Evolutionary conservation across 306 rosid species (phyloP).

Genomic region (Corylus heterophylla): DNA sequence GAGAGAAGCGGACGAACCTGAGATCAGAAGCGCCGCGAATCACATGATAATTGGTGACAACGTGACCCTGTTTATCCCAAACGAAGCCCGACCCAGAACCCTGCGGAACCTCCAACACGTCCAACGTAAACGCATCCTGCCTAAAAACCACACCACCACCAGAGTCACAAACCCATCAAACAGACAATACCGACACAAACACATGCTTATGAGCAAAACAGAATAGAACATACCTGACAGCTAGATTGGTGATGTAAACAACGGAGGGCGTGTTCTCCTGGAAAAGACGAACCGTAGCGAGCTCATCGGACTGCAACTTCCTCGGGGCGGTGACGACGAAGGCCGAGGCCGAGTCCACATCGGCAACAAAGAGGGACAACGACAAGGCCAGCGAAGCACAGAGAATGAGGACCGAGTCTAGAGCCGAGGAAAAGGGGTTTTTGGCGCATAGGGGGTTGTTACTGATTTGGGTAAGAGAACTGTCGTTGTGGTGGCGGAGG

Average conservation of each 20-base stretch:
- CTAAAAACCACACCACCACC: constrained; percentile 44
- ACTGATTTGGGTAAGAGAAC: background rate
- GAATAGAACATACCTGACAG: constrained; percentile 45
- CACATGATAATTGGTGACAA: constrained; percentile 96
- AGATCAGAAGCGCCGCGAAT: constrained; percentile 99
- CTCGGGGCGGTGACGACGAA: constrained; percentile 71
- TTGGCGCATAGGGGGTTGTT: constrained; percentile 10
- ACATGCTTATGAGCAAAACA: background rate
- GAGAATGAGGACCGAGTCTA: constrained; percentile 57
- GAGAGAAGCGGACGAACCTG: constrained; percentile 46
- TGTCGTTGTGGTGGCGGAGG: constrained; percentile 16
- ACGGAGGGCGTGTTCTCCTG: constrained; percentile 95
- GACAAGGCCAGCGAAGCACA: constrained; percentile 79
- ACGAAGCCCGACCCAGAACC: constrained; percentile 98
- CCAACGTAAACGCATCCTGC: constrained; percentile 97
- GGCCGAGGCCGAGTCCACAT: constrained; percentile 72
- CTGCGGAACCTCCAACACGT: constrained; percentile 92
- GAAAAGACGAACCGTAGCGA: constrained; percentile 89
- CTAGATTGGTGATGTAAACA: constrained; percentile 92
- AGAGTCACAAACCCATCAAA: constrained; percentile 17
- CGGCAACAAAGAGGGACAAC: constrained; percentile 55
- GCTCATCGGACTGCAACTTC: constrained; percentile 87
- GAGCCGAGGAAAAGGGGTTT: constrained; percentile 9
- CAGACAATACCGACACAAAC: background rate
- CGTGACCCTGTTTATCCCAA: constrained; percentile 81